phyloP scores from a whole-genome alignment of 208 protist species.

The Trichomonas vaginalis region DNA sequence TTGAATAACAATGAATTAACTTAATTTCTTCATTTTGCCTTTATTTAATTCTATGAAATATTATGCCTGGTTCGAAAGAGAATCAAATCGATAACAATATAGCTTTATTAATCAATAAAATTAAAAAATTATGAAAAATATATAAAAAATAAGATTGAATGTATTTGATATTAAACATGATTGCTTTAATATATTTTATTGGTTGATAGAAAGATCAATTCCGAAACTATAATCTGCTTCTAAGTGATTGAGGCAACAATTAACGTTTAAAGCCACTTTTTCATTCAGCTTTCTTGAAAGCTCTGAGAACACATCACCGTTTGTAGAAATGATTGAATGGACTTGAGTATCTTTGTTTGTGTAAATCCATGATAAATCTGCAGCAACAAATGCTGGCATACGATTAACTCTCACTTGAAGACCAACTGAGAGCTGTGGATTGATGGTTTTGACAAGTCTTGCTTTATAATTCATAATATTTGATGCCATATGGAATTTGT shows the following conservation, averaged over 20 bases:
- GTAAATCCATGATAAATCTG: neutral
- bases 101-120: no score
- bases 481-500: neutral
- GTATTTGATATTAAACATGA: no score
- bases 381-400: neutral
- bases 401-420: neutral
- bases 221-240: neutral
- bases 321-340: neutral
- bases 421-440: neutral
- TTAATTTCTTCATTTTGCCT: no score
- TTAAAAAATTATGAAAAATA: no score
- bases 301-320: neutral
- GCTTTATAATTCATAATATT: neutral
- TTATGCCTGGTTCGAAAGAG: no score
- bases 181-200: no score
- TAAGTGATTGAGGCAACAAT: neutral
- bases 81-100: no score
- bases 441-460: neutral
- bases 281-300: neutral
- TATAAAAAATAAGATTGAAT: no score
- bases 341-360: neutral
- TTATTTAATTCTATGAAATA: no score
- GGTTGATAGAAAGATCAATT: neutral
- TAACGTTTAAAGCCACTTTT: neutral
- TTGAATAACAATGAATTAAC: no score